Conservation (phyloP, 2,329 filamentous ascomycete species). For the Nemania sp. region DNA sequence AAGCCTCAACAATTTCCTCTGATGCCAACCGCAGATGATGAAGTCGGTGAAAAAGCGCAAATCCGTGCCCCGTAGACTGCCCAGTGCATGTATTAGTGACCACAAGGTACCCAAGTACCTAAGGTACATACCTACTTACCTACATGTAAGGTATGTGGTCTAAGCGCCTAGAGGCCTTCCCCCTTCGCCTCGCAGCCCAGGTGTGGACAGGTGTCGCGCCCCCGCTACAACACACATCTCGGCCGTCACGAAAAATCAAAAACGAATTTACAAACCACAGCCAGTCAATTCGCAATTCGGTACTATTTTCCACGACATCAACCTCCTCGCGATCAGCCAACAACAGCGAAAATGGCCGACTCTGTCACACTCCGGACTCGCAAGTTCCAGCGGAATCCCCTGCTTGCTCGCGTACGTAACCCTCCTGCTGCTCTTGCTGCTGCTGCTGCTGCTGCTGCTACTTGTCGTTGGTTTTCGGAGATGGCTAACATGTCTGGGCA, state of each 20-base stretch:
- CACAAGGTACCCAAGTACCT: no score
- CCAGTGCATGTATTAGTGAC: no score
- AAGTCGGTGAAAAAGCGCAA: no score
- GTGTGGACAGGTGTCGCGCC: constrained; percentile 23
- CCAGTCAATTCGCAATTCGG: constrained; percentile 12
- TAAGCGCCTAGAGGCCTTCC: constrained; percentile 6
- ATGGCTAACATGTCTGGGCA: constrained; percentile 15
- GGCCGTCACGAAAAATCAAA: constrained; percentile 32
- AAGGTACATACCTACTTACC: no score
- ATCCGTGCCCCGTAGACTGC: no score
- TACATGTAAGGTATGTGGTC: constrained; percentile 10
- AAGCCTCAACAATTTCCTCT: no score
- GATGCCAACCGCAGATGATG: no score
- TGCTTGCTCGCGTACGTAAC: constrained; percentile 59
- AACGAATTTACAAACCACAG: constrained; percentile 28
- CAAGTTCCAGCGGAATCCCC: constrained; percentile 99
- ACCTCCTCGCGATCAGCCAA: constrained; percentile 31
- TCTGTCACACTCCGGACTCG: constrained; percentile 89
- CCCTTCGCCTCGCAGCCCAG: constrained; percentile 23
- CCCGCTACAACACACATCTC: constrained; percentile 31
- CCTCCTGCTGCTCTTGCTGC: not conserved
- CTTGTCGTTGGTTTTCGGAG: not conserved
- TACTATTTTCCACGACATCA: constrained; percentile 24
- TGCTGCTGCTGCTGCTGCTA: not conserved
- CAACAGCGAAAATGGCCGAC: constrained; percentile 81